phyloP scores from a whole-genome alignment of 2,329 filamentous ascomycete genomes.

The Echinosphaeria canescens region DNA sequence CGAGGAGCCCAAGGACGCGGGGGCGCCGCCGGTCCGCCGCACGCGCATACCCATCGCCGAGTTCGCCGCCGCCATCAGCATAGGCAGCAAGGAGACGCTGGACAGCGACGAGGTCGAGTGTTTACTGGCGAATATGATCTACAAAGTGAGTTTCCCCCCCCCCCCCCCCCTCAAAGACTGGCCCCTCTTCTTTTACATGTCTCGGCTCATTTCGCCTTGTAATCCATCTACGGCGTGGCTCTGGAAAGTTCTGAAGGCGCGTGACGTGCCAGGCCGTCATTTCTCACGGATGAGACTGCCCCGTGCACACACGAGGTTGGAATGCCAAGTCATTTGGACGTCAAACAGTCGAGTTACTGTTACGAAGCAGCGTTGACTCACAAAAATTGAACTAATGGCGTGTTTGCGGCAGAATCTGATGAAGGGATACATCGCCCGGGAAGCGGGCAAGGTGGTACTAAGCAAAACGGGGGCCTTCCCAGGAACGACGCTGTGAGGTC shows the following conservation, averaged over 20 bases:
- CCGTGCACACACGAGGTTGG: no score
- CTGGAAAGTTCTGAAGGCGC: no score
- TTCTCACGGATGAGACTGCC: no score
- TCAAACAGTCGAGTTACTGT: no score
- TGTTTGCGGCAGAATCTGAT: constrained; percentile 49
- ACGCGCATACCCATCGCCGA: constrained; percentile 68
- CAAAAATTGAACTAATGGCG: constrained; percentile 11
- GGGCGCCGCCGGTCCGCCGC: constrained; percentile 36
- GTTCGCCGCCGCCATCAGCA: constrained; percentile 65
- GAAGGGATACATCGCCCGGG: constrained; percentile 95
- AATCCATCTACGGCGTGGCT: no score
- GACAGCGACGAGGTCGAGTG: constrained; percentile 94
- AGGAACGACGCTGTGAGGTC: constrained; percentile 50
- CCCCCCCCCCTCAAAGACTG: no score
- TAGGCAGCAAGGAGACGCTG: constrained; percentile 44
- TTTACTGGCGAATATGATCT: constrained; percentile 87
- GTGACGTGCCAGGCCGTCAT: no score
- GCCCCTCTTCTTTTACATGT: no score
- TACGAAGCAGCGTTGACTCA: no score
- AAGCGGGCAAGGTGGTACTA: constrained; percentile 73
- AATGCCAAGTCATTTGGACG: no score
- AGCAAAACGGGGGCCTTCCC: constrained; percentile 86
- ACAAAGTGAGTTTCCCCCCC: constrained; percentile 79
- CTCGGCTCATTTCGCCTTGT: no score
- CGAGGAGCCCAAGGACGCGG: constrained; percentile 51